Evolutionary conservation across 352 stramenopile genomes (phyloP), one percentile per base, ranked within the genome.

Genomic region (Blastocystis sp.): DNA sequence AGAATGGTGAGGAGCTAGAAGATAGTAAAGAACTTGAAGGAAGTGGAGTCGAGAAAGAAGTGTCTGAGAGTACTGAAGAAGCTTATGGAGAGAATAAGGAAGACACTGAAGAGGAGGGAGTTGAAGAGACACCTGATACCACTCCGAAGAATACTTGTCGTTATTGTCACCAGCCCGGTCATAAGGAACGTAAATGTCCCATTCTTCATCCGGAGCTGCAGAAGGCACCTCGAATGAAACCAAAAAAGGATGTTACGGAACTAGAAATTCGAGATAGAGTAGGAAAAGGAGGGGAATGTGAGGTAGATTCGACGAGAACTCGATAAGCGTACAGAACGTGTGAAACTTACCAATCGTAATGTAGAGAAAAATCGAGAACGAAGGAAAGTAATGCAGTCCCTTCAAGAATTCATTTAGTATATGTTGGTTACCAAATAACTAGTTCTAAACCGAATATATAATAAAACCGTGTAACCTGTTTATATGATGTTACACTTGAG

Each of bases 261-360:
- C 44, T 89, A n/a, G 54, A 79, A 62, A 89, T 89, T 57, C 60
- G 60, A 11, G 44, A 60, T 64, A 42, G 60, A 11, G 78, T 89
- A 19, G 30, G 48, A 30, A 66, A 6, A n/a, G 44, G 15, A 54
- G 13, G 6, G 7, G 33, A 30, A 24, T 89, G 9, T 54, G 3
- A 35, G n/a, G 30, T 89, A 89, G 78, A 89, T 89, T 56, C 78
- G 78, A 79, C 77, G 30, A 40, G 66, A 56, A 48, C 44, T 89
- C 9, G 78, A 89, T 44, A 22, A 64, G 15, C 57, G 78, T 51
- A 89, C 78, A 24, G 78, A 76, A 58, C 56, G 58, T 4, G 57
- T 76, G 22, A 76, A 89, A 42, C 4, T 79, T 15, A 79, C 56
- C 42, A 89, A 79, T 42, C 78, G 78, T 17, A 89, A 89, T 56